Percentiles rank a stretch among this genome's conserved stretches.
Evolutionary conservation across 2,329 filamentous ascomycete genomes (phyloP).

Genomic region (Paecilomyces dactylethromorphus): DNA sequence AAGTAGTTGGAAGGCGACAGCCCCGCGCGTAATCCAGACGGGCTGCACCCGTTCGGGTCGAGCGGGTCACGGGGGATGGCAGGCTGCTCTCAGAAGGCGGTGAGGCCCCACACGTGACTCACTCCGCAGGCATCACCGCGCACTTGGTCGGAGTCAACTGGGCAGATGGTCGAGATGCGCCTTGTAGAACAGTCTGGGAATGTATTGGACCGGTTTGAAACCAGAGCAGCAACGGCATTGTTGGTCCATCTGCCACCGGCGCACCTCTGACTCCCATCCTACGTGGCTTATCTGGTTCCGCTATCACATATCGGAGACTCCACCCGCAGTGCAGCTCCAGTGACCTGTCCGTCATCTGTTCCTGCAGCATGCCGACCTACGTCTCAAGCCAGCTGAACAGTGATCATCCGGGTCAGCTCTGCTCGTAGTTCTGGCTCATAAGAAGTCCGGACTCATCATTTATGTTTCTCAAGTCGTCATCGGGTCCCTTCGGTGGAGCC

Average conservation of each 20-base stretch:
- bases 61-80: not conserved
- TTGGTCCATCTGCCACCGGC: not conserved
- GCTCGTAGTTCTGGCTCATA: not conserved
- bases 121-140: not conserved
- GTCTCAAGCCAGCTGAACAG: not conserved
- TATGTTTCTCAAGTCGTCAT: not conserved
- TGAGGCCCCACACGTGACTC: slow-evolving; percentile 9
- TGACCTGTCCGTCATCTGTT: not conserved
- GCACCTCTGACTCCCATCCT: not conserved
- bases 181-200: not conserved
- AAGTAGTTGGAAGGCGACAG: slow-evolving; percentile 5
- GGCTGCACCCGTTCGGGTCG: not conserved
- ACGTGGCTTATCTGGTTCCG: not conserved
- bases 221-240: not conserved
- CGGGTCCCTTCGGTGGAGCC: not conserved
- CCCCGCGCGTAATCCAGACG: slow-evolving; percentile 10
- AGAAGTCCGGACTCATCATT: not conserved
- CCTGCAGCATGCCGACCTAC: not conserved
- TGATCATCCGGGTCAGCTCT: not conserved
- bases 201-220: not conserved
- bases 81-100: slow-evolving; percentile 10
- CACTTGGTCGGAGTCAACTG: not conserved
- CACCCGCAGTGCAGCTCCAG: not conserved
- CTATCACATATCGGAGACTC: not conserved
- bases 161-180: not conserved